Conservation (phyloP, 129 eudicot species). For the Chrysanthemum makinoi region DNA sequence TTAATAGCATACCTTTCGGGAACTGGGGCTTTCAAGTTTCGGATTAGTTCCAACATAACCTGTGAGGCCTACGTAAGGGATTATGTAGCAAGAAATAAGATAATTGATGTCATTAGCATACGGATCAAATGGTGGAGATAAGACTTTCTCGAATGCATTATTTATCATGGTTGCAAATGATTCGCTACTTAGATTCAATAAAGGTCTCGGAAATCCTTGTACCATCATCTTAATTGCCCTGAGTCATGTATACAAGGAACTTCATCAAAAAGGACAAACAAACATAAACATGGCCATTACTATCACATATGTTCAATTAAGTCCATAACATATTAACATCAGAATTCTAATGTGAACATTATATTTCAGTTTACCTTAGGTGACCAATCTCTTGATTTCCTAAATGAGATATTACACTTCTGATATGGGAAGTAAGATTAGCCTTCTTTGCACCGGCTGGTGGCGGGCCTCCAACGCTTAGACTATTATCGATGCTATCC, state of each 20-base stretch:
- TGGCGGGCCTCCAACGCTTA: slow-evolving; percentile 53
- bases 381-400: slow-evolving; percentile 78
- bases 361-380: slow-evolving; percentile 33
- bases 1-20: slow-evolving; percentile 46
- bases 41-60: slow-evolving; percentile 84
- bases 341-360: background rate
- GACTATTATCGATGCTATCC: slow-evolving; percentile 43
- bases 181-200: slow-evolving; percentile 49
- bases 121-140: slow-evolving; percentile 68
- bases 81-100: slow-evolving; percentile 64
- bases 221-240: slow-evolving; percentile 73
- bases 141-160: slow-evolving; percentile 48
- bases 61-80: slow-evolving; percentile 86
- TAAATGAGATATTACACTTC: slow-evolving; percentile 60
- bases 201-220: slow-evolving; percentile 72
- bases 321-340: no score
- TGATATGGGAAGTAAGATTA: slow-evolving; percentile 35
- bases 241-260: background rate
- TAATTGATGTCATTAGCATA: slow-evolving; percentile 64
- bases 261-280: no score
- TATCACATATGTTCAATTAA: no score
- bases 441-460: slow-evolving; percentile 58
- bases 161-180: slow-evolving; percentile 60
- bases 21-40: slow-evolving; percentile 37
- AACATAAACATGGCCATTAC: no score